These are phyloP conservation scores for Penicillium bialowiezense DNA, from an alignment of 495 filamentous ascomycete species.

Conservation along the genomic window DNA sequence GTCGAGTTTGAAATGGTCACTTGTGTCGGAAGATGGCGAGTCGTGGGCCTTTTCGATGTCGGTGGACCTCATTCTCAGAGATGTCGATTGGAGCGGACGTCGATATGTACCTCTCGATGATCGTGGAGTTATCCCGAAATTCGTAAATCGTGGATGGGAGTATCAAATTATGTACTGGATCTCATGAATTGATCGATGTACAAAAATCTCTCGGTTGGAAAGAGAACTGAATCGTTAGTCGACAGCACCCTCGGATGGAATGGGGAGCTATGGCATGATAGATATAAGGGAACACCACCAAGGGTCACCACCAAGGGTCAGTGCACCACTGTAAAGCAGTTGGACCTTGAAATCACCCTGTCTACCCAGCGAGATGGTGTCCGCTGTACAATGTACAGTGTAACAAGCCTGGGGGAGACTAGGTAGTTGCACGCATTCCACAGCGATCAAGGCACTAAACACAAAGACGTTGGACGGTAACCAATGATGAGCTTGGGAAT, in stretches of 20 bases:
- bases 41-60: constrained; percentile 23
- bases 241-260: neutral
- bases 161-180: constrained; percentile 3
- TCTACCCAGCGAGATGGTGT: constrained; percentile 7
- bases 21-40: constrained; percentile 16
- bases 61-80: constrained; percentile 13
- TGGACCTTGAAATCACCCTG: constrained; percentile 27
- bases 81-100: neutral
- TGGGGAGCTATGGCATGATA: constrained; percentile 17
- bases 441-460: constrained; percentile 20
- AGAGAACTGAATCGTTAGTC: neutral
- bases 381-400: too few relatives aligned
- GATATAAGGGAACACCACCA: constrained; percentile 14
- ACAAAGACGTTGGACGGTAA: neutral
- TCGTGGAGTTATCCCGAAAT: neutral
- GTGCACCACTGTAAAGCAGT: constrained; percentile 6
- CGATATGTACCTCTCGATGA: neutral
- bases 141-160: neutral
- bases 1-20: constrained; percentile 17
- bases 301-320: constrained; percentile 2
- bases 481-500: constrained; percentile 6
- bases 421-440: constrained; percentile 25
- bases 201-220: neutral
- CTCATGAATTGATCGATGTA: neutral
- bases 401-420: constrained; percentile 16